A percentile compares a stretch with the other conserved stretches of the same genome.
These are phyloP conservation scores for Calocybe gangraenosa DNA, from an alignment of 768 basidiomycete genomes.

Conservation along the genomic window DNA sequence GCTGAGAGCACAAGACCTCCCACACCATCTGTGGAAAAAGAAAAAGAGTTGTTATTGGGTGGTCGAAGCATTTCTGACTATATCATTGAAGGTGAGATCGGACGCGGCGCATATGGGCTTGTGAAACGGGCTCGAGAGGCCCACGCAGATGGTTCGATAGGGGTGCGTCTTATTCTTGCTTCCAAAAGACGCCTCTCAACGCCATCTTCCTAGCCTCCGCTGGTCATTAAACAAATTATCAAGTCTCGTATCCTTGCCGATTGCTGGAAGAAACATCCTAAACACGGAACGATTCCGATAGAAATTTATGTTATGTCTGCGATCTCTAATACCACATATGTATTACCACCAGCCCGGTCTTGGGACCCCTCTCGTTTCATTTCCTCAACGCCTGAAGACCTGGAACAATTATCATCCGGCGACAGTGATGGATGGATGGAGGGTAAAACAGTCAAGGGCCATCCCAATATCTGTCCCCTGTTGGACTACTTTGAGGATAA, in stretches of 20 bases:
- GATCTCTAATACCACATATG: conserved; percentile 76
- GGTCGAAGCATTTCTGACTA: conserved; percentile 81
- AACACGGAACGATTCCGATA: conserved; percentile 94
- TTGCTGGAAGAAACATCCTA: conserved; percentile 98
- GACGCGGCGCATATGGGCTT: conserved; percentile 91
- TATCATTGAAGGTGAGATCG: conserved; percentile 82
- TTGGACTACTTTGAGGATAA: conserved; percentile 96
- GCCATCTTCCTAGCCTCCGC: conserved; percentile 55
- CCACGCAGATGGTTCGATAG: conserved; percentile 67
- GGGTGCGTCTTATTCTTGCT: conserved; percentile 51
- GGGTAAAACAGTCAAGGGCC: conserved; percentile 74
- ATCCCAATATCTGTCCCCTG: conserved; percentile 92
- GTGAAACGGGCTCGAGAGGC: conserved; percentile 89
- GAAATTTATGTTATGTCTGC: conserved; percentile 95
- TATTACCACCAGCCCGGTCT: conserved; percentile 72
- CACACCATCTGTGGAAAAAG: conserved; percentile 44
- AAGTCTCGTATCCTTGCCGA: conserved; percentile 98
- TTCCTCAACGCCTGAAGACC: conserved; percentile 15
- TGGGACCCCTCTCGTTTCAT: conserved; percentile 72
- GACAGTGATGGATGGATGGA: conserved; percentile 55
- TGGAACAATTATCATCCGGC: conserved; percentile 12
- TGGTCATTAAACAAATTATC: conserved; percentile 98
- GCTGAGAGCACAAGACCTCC: conserved; percentile 61
- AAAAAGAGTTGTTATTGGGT: conserved; percentile 47
- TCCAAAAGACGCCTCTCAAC: conserved; percentile 16